Conservation (phyloP, 805 yeast genomes). For the Isabelozyma gotoi region DNA sequence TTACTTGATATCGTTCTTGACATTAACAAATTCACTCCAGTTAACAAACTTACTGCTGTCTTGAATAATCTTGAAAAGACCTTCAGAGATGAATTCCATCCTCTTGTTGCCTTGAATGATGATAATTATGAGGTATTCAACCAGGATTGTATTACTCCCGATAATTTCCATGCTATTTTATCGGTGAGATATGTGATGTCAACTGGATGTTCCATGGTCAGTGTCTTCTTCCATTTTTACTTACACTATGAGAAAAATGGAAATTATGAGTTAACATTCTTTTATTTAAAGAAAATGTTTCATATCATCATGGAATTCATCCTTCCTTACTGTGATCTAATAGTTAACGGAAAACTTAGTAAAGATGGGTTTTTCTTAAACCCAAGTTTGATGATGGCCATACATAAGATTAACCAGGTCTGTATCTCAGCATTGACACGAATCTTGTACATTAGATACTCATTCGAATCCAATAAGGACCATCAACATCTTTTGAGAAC, state of each 20-base stretch:
- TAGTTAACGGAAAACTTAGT: conserved; percentile 22
- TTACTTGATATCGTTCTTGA: conserved; percentile 14
- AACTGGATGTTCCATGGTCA: not conserved
- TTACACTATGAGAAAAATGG: conserved; percentile 35
- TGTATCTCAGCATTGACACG: conserved; percentile 19
- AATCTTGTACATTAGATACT: not conserved
- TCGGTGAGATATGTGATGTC: not conserved
- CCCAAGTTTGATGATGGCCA: conserved; percentile 30
- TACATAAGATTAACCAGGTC: conserved; percentile 37
- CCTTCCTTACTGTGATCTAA: conserved; percentile 18
- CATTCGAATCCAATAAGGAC: conserved; percentile 10
- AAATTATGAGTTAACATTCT: conserved; percentile 27
- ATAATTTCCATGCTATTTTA: conserved; percentile 10
- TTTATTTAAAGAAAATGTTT: conserved; percentile 29
- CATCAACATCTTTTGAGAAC: conserved; percentile 8
- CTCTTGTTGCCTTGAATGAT: conserved; percentile 6
- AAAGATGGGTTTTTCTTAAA: conserved; percentile 35
- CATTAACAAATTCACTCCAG: conserved; percentile 11
- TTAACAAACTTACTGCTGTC: conserved; percentile 9
- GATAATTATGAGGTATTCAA: conserved; percentile 6
- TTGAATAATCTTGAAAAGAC: conserved; percentile 7
- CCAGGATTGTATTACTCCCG: conserved; percentile 4
- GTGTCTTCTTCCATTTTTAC: conserved; percentile 29
- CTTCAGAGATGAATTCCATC: conserved; percentile 7
- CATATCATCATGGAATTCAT: conserved; percentile 16